These are phyloP conservation scores for Athelia psychrophila DNA, from an alignment of 1,284 basidiomycete genomes.

Conservation along the genomic window DNA sequence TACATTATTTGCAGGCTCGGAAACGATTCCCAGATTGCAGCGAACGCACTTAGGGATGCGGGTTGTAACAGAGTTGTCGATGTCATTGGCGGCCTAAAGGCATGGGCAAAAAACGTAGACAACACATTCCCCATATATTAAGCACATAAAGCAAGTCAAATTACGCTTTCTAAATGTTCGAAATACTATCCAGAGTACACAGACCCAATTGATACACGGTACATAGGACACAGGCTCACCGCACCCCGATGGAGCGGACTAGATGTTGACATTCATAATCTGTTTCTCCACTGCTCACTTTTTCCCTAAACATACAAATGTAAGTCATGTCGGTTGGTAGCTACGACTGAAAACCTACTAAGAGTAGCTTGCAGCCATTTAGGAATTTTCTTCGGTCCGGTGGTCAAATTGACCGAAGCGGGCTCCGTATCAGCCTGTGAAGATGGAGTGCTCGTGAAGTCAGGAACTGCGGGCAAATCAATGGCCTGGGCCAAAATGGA, in stretches of 20 bases:
- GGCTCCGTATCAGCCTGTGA: constrained; percentile 21
- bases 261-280: no score
- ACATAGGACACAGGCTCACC: no score
- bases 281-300: no score
- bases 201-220: no score
- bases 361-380: constrained; percentile 67
- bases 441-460: constrained; percentile 24
- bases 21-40: constrained; percentile 92
- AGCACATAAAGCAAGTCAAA: constrained; percentile 11
- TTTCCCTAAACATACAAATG: background rate
- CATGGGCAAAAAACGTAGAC: constrained; percentile 77
- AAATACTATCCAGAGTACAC: no score
- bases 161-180: no score
- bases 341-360: constrained; percentile 37
- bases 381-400: constrained; percentile 59
- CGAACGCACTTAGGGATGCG: constrained; percentile 52
- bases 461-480: constrained; percentile 57
- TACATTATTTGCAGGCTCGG: constrained; percentile 85
- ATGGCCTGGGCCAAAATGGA: constrained; percentile 53
- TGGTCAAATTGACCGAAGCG: constrained; percentile 9
- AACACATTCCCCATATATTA: constrained; percentile 77
- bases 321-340: constrained; percentile 2
- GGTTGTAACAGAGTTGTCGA: constrained; percentile 50
- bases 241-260: no score
- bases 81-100: constrained; percentile 75